A percentile compares a stretch with the other conserved stretches of the same genome.
phyloP scores from a whole-genome alignment of 192 early-diverging fungal genomes.

The Coemansia sp. region DNA sequence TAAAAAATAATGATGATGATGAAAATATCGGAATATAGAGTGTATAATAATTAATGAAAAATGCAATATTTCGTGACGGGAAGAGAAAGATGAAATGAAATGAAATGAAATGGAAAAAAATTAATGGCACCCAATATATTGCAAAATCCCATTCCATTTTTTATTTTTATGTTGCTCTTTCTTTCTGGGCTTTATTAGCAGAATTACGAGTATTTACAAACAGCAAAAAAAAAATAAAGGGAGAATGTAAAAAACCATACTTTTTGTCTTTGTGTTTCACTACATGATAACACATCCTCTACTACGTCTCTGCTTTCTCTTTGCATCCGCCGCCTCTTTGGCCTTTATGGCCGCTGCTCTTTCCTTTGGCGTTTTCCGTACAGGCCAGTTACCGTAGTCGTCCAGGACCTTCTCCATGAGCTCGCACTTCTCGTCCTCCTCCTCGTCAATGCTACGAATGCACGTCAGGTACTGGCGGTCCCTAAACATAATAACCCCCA shows the following conservation, averaged over 20 bases:
- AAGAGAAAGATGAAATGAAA: background rate
- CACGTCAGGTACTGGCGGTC: background rate
- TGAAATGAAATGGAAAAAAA: conserved; percentile 1
- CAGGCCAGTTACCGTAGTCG: background rate
- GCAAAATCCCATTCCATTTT: background rate
- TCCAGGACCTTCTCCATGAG: background rate
- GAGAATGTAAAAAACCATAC: too few relatives aligned
- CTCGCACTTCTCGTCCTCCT: background rate
- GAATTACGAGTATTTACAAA: too few relatives aligned
- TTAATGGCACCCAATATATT: background rate
- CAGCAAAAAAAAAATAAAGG: too few relatives aligned
- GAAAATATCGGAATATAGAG: background rate
- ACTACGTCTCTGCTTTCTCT: background rate
- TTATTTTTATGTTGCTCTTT: too few relatives aligned
- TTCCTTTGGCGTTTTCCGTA: background rate
- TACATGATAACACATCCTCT: background rate
- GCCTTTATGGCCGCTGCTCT: background rate
- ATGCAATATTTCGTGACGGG: too few relatives aligned
- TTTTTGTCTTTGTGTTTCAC: background rate
- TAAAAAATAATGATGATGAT: background rate
- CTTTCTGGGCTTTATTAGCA: too few relatives aligned
- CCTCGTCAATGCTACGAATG: background rate
- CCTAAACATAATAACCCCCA: background rate
- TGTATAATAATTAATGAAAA: too few relatives aligned
- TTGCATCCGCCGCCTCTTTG: background rate